Evolutionary conservation across 176 grass and related monocot genomes (phyloP), one percentile per base, ranked within the genome.

Genomic region (Oryza rufipogon): DNA sequence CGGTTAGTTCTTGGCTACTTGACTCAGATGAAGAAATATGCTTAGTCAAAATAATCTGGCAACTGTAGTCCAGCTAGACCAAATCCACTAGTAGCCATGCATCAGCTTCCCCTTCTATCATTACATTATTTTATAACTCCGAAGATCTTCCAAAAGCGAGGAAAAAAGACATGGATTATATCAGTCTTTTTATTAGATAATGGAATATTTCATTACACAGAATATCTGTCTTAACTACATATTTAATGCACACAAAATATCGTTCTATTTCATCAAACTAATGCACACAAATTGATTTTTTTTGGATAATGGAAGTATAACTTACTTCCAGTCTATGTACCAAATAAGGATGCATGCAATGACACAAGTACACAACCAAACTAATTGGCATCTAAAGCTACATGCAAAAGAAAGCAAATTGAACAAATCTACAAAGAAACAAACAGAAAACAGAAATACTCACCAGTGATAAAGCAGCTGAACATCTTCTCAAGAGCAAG

Each of bases 401-500:
- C 1, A 47, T 12, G 11, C 1, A 3, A 56, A 14, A 48, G 11
- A 23, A 49, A 42, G 17, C 10, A 74, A 48, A 70, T 64, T 39
- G 38, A 51, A 51, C 20, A 44, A 9, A 76, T 26, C 15, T 19
- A 17, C 11, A 33, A 4, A 80, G 10, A 0, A 25, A 80, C 6
- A 19, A 68, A 48, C 15, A 32, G 9, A 14, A n/a, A 68, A 77
- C 17, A 89, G 39, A 20, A 84, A 4, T 36, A 39, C 87, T 74
- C 13, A 94, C 92, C 87, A 64, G 67, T 92, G 32, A 89, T 94
- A 88, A 94, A 94, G 79, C 89, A 92, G 65, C 77, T 92, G 83
- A 94, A 94, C 92, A 94, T 94, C 76, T 92, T 89, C 84, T 94
- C 92, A 19, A 94, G 85, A 68, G 75, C 90, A 30, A 85, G 17